phyloP scores from a whole-genome alignment of 345 rosid genomes.

The Gossypium arboreum region DNA sequence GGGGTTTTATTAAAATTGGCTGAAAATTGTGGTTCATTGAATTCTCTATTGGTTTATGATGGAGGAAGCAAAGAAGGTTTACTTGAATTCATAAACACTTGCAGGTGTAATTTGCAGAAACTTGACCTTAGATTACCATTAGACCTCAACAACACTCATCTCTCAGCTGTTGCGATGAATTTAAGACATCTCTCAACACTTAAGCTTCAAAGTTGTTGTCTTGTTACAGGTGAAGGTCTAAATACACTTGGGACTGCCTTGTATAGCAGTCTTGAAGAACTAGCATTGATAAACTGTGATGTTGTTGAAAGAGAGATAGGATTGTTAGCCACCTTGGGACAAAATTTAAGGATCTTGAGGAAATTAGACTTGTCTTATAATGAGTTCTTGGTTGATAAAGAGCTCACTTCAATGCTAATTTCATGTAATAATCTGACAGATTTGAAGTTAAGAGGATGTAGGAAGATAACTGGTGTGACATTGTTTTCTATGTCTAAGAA shows the following conservation, averaged over 20 bases:
- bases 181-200: constrained; percentile 45
- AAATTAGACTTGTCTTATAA: constrained; percentile 62
- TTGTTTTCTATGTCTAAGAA: constrained; percentile 43
- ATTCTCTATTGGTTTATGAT: constrained; percentile 68
- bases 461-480: constrained; percentile 38
- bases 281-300: constrained; percentile 68
- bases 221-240: constrained; percentile 72
- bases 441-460: constrained; percentile 66
- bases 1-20: constrained; percentile 54
- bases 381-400: constrained; percentile 65
- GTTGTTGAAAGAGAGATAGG: constrained; percentile 72
- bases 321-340: constrained; percentile 76
- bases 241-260: constrained; percentile 49
- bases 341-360: constrained; percentile 53
- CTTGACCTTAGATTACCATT: constrained; percentile 79
- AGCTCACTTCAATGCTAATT: constrained; percentile 60
- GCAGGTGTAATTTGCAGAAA: constrained; percentile 43
- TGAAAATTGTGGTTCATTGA: constrained; percentile 50
- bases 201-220: constrained; percentile 75
- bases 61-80: constrained; percentile 77
- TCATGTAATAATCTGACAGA: constrained; percentile 57
- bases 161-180: constrained; percentile 51
- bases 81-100: constrained; percentile 54
- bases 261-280: constrained; percentile 49
- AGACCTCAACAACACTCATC: constrained; percentile 72